phyloP scores from a whole-genome alignment of 208 protist genomes.

The Acanthamoeba healyi region DNA sequence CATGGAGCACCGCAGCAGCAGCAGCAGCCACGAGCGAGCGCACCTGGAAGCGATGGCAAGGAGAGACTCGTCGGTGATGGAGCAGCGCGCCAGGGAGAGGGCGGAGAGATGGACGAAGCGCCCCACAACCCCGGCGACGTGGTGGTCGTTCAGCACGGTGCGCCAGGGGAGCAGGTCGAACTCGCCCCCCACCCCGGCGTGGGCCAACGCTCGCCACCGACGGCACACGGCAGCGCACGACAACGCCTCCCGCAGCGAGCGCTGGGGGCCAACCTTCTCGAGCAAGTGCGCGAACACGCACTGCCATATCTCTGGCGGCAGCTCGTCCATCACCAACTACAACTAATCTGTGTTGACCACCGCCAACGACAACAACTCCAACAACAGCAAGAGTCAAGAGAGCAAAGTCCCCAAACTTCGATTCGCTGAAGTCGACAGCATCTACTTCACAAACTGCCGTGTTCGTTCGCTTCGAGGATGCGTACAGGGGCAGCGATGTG shows the following conservation, averaged over 20 bases:
- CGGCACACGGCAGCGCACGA: background rate
- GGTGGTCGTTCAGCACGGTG: background rate
- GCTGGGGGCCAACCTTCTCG: background rate
- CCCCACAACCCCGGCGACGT: background rate
- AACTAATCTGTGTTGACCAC: too few relatives aligned
- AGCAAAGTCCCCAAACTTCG: too few relatives aligned
- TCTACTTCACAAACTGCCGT: background rate
- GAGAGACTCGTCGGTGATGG: background rate
- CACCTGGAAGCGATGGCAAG: background rate
- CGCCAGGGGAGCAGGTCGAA: background rate
- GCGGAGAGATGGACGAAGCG: background rate
- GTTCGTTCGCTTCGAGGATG: background rate
- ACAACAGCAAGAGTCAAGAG: too few relatives aligned
- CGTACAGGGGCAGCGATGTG: background rate
- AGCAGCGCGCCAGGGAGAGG: background rate
- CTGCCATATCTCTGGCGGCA: slow-evolving; percentile 7
- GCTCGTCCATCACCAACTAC: background rate
- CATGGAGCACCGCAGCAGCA: background rate
- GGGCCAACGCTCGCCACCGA: background rate
- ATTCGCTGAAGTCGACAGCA: too few relatives aligned
- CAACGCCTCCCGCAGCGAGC: background rate
- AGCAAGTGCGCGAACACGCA: background rate
- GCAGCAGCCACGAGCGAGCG: too few relatives aligned
- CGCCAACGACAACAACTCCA: too few relatives aligned
- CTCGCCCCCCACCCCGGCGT: background rate